phyloP scores from a whole-genome alignment of 2,329 filamentous ascomycete genomes.

The Monilinia fructicola region DNA sequence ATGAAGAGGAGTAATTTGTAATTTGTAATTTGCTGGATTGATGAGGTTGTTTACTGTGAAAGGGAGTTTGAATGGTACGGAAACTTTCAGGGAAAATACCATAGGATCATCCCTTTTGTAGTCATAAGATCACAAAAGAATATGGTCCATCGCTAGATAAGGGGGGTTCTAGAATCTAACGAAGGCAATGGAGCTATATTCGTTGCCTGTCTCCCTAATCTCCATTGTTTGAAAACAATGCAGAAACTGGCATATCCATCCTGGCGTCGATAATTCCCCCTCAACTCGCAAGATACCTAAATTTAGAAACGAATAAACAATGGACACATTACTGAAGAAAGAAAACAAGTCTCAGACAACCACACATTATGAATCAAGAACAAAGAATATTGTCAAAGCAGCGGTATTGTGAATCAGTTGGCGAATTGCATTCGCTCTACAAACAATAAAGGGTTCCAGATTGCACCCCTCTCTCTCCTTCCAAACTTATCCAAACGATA shows the following conservation, averaged over 20 bases:
- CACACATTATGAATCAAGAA: slow-evolving; percentile 1
- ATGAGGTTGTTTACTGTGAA: neutral
- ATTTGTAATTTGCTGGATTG: neutral
- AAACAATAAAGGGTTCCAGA: neutral
- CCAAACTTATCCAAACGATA: neutral
- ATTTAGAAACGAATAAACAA: neutral
- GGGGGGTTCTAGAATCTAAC: slow-evolving; percentile 9
- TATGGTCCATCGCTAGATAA: neutral
- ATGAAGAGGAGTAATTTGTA: neutral
- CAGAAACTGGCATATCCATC: slow-evolving; percentile 3
- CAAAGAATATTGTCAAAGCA: slow-evolving; percentile 12
- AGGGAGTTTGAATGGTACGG: neutral
- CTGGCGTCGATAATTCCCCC: neutral
- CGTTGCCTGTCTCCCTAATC: neutral
- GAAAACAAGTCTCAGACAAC: slow-evolving; percentile 14
- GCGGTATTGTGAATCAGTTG: neutral
- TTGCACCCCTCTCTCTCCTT: neutral
- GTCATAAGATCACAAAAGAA: slow-evolving; percentile 11
- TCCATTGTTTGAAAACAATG: neutral
- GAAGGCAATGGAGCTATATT: neutral
- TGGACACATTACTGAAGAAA: neutral
- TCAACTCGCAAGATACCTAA: neutral
- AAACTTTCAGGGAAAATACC: neutral
- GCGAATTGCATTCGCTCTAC: neutral
- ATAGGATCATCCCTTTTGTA: slow-evolving; percentile 1